Evolutionary conservation across 192 early-diverging fungal species (phyloP), one percentile per base, ranked within the genome.

Genomic region (Backusella luteola): DNA sequence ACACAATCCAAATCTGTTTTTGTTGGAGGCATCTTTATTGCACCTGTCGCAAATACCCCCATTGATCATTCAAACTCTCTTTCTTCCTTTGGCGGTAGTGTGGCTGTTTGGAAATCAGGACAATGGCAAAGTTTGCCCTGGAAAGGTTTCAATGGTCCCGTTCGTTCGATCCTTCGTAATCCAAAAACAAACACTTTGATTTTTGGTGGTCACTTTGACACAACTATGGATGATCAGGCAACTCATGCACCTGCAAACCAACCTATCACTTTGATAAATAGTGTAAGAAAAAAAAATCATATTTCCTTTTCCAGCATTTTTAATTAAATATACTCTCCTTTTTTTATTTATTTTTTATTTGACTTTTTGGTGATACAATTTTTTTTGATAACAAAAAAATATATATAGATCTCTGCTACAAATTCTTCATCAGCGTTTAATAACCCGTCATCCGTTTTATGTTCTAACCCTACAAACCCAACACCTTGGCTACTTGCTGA

Each of bases 191-290:
- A 49, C 7, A 73, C 84, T 29, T 81, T 92, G 38, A 90, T 88
- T 74, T 91, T 92, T 32, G 93, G 91, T 26, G 93, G 93, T 5
- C 77, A 80, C 35, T 94, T 94, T 75, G 85, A 88, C 44, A 78
- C 85, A 0, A 93, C 93, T 7, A 75, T 83, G 1, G 91, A 94
- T 80, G 92, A 89, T 44, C 83, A 81, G 11, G 79, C 81, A 8
- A 14, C 84, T 21, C 73, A 81, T 38, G 67, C 87, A 34, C 81
- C 85, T 67, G 68, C 76, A 34, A 74, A 80, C 34, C 87, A 89
- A 79, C 87, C 88, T 9, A 71, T 90, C 17, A 85, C 82, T 79
- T 83, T 90, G 46, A 71, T 66, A 42, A n/a, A 29, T 41, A 66
- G 63, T 49, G 73, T 75, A 75, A 75, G 73, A 63, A 63, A 29